A percentile compares a stretch with the other conserved stretches of the same genome.
Evolutionary conservation across 2,329 filamentous ascomycete species (phyloP).

Genomic region (Colletotrichum ledebouriae): DNA sequence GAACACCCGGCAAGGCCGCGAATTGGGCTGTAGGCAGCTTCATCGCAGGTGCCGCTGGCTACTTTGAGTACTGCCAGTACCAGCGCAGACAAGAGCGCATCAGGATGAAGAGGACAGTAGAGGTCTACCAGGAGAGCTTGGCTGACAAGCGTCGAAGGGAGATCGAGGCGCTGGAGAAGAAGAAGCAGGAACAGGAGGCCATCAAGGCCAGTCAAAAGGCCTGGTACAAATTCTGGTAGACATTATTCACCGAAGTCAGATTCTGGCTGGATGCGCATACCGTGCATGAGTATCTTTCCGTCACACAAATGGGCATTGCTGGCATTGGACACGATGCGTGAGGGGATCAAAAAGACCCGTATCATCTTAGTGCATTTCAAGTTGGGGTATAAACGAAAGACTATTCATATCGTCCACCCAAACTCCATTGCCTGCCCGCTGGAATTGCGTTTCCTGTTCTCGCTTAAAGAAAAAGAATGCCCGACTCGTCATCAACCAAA

Average conservation of each 20-base stretch:
- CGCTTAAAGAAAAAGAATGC: not conserved
- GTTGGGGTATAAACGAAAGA: constrained; percentile 42
- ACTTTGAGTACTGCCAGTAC: constrained; percentile 88
- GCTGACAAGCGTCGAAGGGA: constrained; percentile 59
- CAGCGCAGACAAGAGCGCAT: constrained; percentile 80
- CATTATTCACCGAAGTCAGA: not conserved
- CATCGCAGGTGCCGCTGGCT: constrained; percentile 74
- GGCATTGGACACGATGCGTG: constrained; percentile 11
- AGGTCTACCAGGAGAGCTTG: constrained; percentile 64
- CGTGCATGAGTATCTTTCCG: constrained; percentile 10
- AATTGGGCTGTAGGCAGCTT: constrained; percentile 91
- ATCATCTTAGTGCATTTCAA: constrained; percentile 32
- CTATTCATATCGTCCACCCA: constrained; percentile 29
- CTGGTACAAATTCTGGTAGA: constrained; percentile 71
- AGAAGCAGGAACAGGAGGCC: constrained; percentile 51
- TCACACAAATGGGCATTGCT: not conserved
- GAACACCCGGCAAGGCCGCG: constrained; percentile 70
- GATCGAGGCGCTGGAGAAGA: constrained; percentile 54
- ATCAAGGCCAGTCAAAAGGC: constrained; percentile 52
- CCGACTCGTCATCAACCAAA: constrained; percentile 17
- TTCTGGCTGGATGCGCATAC: not conserved
- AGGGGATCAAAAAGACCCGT: constrained; percentile 1
- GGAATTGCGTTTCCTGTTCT: not conserved
- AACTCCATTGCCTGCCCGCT: constrained; percentile 1
- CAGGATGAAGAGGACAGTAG: constrained; percentile 87